Evolutionary conservation across 2,329 filamentous ascomycete species (phyloP), one percentile per base, ranked within the genome.

Genomic region (Botrytis porri): DNA sequence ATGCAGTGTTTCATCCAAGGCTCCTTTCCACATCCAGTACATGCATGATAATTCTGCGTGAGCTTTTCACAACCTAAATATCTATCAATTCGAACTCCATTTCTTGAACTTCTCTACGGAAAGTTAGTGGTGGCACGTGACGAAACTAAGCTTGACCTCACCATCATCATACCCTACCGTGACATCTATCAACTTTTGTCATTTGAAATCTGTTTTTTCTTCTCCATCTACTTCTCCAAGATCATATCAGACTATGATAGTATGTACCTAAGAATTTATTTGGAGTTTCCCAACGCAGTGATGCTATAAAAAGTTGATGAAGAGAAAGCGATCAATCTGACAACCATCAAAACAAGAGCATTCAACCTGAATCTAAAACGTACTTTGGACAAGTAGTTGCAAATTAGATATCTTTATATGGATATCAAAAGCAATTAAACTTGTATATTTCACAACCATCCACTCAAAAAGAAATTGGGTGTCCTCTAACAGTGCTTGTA

Each of bases 221-320:
- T 16, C n/a, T 29, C 51, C 2, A 7, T 29, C 25, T 51, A 0
- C 4, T 6, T 12, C 25, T 18, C 14, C 12, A 29, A 4, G 2
- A 1, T 29, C 14, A 29, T 18, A 5, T 18, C 0, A 29, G 14
- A 29, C 14, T 29, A 54, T 54, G 0, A 2, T 16, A 4, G 2
- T 1, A 18, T 4, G 1, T 18, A 8, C 9, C 2, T 18, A 18
- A 0, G 29, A 4, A 0, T 9, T 29, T 18, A 16, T 8, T 5
- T 18, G 29, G 5, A 0, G 14, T 3, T 7, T 6, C 1, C 8
- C 5, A 54, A 0, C 3, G 4, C 6, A 18, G 3, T 29, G n/a
- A 18, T 2, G 2, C 14, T 3, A 9, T 14, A 1, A 54, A 29
- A 29, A 54, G n/a, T 29, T 54, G n/a, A 54, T 18, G n/a, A 54